Evolutionary conservation across 805 yeast genomes (phyloP), one percentile per base, ranked within the genome.

Genomic region (Saccharomycopsis fermentans): DNA sequence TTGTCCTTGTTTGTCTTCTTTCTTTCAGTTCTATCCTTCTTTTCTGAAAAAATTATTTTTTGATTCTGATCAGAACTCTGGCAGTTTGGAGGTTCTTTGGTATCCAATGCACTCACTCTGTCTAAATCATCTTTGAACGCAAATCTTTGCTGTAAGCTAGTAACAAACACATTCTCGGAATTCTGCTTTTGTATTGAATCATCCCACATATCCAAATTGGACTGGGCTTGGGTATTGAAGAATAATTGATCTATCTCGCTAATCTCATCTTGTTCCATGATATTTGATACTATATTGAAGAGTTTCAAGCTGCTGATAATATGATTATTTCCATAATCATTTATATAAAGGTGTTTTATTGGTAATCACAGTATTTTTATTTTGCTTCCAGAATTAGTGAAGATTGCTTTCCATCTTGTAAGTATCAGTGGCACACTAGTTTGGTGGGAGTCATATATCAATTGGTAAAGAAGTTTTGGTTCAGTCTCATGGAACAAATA

Each of bases 121-220:
- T 5, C 29, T 4, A 8, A 3, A 21, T 6, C n/a, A 21, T 43
- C 50, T 9, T 9, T 24, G 14, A 24, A 43, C 12, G 29, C 29
- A 43, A 43, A 43, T 43, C 29, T 43, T 43, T 21, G 27, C n/a
- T 21, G 27, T 14, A 43, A 43, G 26, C 50, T 43, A 16, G 17
- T 24, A 12, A 16, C 26, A 21, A 54, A 26, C 6, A 21, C 35
- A 19, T 14, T 37, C n/a, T n/a, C 32, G 24, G 55, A 36, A 26
- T 19, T 36, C 52, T 52, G 47, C 6, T 16, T 43, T 19, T 6
- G 47, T 19, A 63, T 62, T 21, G 54, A 39, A 8, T 51, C 24
- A 21, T 58, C 55, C 58, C 58, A 58, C 26, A 52, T 27, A 24
- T 58, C 61, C 29, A 58, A 16, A 19, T 58, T 58, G 1, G 58